A percentile compares a stretch with the other conserved stretches of the same genome.
Evolutionary conservation across 2,329 filamentous ascomycete species (phyloP).

Genomic region (Tolypocladium ovalisporum): DNA sequence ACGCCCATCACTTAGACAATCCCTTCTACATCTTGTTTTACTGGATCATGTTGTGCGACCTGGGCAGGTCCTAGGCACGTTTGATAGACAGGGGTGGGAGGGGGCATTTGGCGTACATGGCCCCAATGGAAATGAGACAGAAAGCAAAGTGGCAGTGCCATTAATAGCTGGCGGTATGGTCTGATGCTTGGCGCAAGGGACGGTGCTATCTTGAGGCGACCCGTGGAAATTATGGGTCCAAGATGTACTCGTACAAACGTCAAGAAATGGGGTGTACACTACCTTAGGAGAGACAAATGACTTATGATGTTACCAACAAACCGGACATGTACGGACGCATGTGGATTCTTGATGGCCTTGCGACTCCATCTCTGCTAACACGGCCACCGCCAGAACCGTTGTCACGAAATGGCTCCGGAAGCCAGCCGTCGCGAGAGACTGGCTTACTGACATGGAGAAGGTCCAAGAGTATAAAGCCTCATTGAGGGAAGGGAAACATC

Average conservation of each 20-base stretch:
- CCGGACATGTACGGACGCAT: not conserved
- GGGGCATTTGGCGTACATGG: not conserved
- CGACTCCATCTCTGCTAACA: too few relatives aligned
- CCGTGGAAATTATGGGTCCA: not conserved
- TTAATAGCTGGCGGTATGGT: not conserved
- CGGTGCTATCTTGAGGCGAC: not conserved
- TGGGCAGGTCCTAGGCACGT: conserved; percentile 7
- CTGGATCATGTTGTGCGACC: not conserved
- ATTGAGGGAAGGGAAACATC: too few relatives aligned
- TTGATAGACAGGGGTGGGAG: conserved; percentile 1
- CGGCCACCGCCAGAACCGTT: too few relatives aligned
- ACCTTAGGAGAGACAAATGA: conserved; percentile 3
- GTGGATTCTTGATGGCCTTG: not conserved
- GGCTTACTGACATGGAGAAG: too few relatives aligned
- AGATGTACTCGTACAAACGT: conserved; percentile 1
- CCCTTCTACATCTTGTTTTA: not conserved
- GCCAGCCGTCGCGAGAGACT: too few relatives aligned
- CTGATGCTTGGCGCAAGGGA: not conserved
- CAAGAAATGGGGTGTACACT: conserved; percentile 4
- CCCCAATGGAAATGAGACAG: not conserved
- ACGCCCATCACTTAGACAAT: conserved; percentile 47
- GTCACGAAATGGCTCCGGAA: too few relatives aligned
- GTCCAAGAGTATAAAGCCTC: too few relatives aligned
- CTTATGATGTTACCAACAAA: not conserved
- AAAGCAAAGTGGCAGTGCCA: not conserved